Base-by-base conservation (phyloP, 768 basidiomycete genomes). In the Atractiella rhizophila region DNA sequence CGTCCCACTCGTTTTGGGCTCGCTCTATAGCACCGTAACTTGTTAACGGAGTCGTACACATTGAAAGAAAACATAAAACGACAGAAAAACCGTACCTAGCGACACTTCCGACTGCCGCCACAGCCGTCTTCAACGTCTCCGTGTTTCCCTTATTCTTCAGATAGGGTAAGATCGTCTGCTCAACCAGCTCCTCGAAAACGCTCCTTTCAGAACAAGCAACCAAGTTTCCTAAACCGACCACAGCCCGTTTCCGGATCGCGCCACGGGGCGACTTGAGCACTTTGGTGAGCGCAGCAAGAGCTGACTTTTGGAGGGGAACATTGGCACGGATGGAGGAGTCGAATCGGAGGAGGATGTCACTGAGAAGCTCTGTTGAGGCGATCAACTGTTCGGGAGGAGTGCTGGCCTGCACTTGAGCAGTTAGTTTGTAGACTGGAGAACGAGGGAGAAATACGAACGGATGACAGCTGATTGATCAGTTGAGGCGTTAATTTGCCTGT, bases 221-320 rank as follows among this genome's bases (percentile, higher is more conserved):
- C 66, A 71, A 13, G 74, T 72, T 25, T 71, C 62, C 29, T 68
- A 69, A 8, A 75, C 74, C 31, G 71, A 69, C 13, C 74, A 94
- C 85, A 2, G 82, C 78, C 38, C 85, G 76, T 63, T 96, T 96
- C 37, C 86, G 72, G 39, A 96, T 79, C 0, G 82, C 81, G 9
- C 77, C 69, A 4, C 83, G 73, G 7, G 66, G 54, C 59, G 76
- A 78, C n/a, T 64, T 66, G 34, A 81, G 68, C 11, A 62, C 51
- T 32, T 59, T 59, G 12, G 56, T 57, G 15, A 91, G 67, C 41
- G 82, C 83, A 16, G 75, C 70, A 5, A 88, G 63, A 1, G 76
- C 75, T 56, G 74, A 23, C 76, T 73, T 0, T 72, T 76, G 46
- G 63, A 66, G 35, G 68, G 60, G 77, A 75, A 50, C 12, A 36